These are phyloP conservation scores for Zarea fungicola DNA, from an alignment of 2,329 filamentous ascomycete genomes.

Conservation along the genomic window DNA sequence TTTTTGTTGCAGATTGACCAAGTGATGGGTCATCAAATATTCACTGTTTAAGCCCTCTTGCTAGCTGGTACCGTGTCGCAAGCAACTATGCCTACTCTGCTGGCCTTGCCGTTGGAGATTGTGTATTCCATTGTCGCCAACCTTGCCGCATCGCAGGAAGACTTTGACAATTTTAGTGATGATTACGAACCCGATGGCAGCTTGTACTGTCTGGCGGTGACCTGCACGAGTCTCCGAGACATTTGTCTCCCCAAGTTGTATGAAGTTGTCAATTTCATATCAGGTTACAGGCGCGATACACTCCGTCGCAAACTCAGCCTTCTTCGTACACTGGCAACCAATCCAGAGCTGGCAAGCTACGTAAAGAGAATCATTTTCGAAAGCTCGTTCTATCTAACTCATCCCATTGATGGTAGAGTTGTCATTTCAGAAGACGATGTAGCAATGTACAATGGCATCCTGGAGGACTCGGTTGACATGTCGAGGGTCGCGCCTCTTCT, in stretches of 20 bases:
- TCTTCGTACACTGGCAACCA: not conserved
- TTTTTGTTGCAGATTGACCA: no score
- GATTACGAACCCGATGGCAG: not conserved
- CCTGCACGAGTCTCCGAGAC: not conserved
- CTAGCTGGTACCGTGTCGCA: no score
- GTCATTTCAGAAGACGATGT: not conserved
- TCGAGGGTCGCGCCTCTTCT: not conserved
- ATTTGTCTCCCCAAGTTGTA: not conserved
- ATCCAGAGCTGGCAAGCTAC: not conserved
- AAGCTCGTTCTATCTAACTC: not conserved
- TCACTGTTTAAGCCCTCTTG: no score
- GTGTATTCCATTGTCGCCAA: not conserved
- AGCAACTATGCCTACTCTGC: no score
- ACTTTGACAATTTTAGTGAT: not conserved
- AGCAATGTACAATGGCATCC: not conserved
- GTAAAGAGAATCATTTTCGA: slow-evolving; percentile 1
- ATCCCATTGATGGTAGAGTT: not conserved
- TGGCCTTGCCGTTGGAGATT: not conserved
- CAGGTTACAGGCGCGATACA: not conserved
- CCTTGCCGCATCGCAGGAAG: not conserved
- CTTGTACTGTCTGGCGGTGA: not conserved
- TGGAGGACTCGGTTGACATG: not conserved
- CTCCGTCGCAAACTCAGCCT: not conserved
- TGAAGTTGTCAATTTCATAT: not conserved
- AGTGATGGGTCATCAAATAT: no score